phyloP scores from a whole-genome alignment of 441 rosid genomes.

The Manihot esculenta region DNA sequence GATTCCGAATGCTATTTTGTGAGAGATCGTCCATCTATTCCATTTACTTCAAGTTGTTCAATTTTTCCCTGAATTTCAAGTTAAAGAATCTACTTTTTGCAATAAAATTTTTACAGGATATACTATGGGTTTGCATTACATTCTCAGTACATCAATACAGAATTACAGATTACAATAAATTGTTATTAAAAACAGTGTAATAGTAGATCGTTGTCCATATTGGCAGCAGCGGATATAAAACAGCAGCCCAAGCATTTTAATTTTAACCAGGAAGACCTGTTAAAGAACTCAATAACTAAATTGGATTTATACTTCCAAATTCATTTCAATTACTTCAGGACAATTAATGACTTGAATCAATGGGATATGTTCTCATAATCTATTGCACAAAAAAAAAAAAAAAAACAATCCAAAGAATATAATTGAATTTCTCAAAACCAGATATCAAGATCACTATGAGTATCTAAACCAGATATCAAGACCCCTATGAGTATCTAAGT shows the following conservation, averaged over 20 bases:
- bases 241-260: background rate
- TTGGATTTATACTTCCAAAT: background rate
- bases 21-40: conserved; percentile 9
- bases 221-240: background rate
- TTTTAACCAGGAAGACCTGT: conserved; percentile 1
- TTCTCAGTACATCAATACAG: background rate
- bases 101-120: conserved; percentile 8
- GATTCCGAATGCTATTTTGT: conserved; percentile 5
- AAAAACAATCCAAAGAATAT: background rate
- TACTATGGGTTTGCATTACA: background rate
- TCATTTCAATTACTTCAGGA: background rate
- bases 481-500: background rate
- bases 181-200: background rate
- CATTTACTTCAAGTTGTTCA: background rate
- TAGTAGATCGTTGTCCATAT: background rate
- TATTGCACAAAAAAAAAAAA: background rate
- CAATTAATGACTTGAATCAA: background rate
- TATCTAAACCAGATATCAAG: no score
- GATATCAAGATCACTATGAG: background rate
- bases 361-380: background rate
- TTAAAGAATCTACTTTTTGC: conserved; percentile 23
- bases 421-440: background rate
- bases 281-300: background rate
- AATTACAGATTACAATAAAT: background rate
- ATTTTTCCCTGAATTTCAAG: conserved; percentile 11